Evolutionary conservation across 495 filamentous ascomycete species (phyloP).

Genomic region (Neurospora tetrasperma): DNA sequence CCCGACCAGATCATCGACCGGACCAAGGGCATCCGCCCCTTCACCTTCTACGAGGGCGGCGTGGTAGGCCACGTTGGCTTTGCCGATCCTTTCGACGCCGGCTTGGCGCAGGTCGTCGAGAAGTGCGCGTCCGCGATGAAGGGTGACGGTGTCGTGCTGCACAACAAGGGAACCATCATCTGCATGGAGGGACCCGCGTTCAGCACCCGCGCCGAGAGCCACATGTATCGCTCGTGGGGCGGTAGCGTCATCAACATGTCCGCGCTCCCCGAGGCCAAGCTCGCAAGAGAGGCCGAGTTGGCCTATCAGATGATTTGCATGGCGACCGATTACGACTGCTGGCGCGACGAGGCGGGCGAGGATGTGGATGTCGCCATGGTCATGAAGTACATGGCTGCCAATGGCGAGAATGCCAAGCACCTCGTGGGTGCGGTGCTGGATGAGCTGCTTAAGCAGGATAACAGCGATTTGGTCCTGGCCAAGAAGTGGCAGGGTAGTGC

Average conservation of each 20-base stretch:
- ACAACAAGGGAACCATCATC: conserved; percentile 68
- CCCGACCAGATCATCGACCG: conserved; percentile 96
- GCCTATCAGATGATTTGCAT: conserved; percentile 98
- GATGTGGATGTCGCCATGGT: conserved; percentile 95
- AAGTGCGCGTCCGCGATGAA: conserved; percentile 64
- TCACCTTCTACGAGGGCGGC: conserved; percentile 92
- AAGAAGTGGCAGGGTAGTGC: conserved; percentile 59
- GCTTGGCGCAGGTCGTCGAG: conserved; percentile 59
- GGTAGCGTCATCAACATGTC: conserved; percentile 96
- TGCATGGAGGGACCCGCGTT: conserved; percentile 99
- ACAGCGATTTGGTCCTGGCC: conserved; percentile 64
- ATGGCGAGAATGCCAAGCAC: conserved; percentile 72
- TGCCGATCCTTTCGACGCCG: conserved; percentile 84
- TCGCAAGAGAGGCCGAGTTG: conserved; percentile 92
- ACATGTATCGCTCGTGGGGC: conserved; percentile 88
- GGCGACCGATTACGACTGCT: conserved; percentile 98
- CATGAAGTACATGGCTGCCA: conserved; percentile 90
- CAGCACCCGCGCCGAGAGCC: conserved; percentile 89
- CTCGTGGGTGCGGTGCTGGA: conserved; percentile 83
- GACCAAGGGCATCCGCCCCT: conserved; percentile 85
- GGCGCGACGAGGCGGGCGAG: conserved; percentile 50
- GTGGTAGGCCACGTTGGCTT: conserved; percentile 93
- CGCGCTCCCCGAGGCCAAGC: conserved; percentile 88
- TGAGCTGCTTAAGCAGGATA: conserved; percentile 65
- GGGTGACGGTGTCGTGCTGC: conserved; percentile 68